Base-by-base conservation (phyloP, 192 early-diverging fungal genomes). In the Paraglomus brasilianum region DNA sequence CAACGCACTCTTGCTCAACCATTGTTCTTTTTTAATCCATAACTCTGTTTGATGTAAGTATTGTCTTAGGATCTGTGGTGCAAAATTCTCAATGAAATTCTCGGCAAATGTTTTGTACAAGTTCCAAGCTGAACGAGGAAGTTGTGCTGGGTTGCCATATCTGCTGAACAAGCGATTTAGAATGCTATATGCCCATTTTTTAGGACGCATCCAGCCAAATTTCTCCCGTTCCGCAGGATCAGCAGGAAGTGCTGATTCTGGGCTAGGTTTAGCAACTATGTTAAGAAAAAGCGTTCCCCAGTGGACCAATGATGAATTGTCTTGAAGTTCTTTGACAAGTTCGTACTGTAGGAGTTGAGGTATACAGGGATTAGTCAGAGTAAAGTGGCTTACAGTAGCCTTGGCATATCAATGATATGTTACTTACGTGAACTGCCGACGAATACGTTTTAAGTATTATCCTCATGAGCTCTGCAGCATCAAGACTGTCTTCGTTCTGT, bases 141-240 rank as follows among this genome's bases (percentile, higher is more conserved):
- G 73, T 22, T 84, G 75, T 8, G 88, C 81, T 17, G 88, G 88
- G 72, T 91, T 92, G 50, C 91, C 89, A 66, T 89, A 89, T 60
- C 80, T 79, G 39, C 57, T 69, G 65, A 96, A 94, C 9, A 93
- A 84, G 19, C 86, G 87, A 83, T 96, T 93, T 72, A 98, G 79
- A 77, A 88, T 92, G 64, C 85, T 87, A 73, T 89, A 89, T 8
- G 95, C 90, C 95, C 97, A 97, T 73, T 96, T 95, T 76, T 96
- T 97, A 59, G 90, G 89, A 81, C 95, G 95, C 90, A 90, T 94
- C 82, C 86, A 93, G 19, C 89, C 88, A 75, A 91, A 87, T 72
- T 88, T 89, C 62, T 92, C 92, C 38, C 87, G 75, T 40, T 94
- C 93, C 49, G 91, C 88, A 1, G 75, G 66, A 56, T 87, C 85